phyloP scores from a whole-genome alignment of 805 yeast genomes.

The Wickerhamiella shivajii region DNA sequence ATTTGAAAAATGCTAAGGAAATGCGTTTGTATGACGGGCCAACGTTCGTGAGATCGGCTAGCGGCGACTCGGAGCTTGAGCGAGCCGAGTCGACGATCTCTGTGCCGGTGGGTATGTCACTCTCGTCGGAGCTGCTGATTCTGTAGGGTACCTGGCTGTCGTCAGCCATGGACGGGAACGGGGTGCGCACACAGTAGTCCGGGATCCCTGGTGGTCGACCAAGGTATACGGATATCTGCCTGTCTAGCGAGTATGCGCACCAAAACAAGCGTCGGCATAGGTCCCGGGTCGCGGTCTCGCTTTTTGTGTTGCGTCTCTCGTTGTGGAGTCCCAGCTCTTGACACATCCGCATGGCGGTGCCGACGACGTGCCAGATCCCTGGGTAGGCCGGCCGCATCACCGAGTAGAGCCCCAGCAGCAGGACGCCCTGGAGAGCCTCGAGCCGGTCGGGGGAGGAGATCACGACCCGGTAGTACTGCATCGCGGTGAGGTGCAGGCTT shows the following conservation, averaged over 20 bases:
- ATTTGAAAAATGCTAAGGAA: conserved; percentile 48
- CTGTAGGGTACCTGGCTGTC: conserved; percentile 34
- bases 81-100: conserved; percentile 4
- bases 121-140: conserved; percentile 27
- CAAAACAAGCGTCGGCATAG: conserved; percentile 66
- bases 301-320: conserved; percentile 29
- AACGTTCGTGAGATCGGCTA: conserved; percentile 3
- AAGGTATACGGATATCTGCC: conserved; percentile 73
- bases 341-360: conserved; percentile 63
- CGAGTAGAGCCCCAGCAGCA: conserved; percentile 55
- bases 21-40: conserved; percentile 54
- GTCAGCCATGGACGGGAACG: conserved; percentile 60
- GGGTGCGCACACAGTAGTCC: conserved; percentile 58
- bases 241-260: conserved; percentile 76
- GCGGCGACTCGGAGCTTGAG: background rate
- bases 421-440: conserved; percentile 58
- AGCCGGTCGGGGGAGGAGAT: conserved; percentile 39
- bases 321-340: conserved; percentile 77
- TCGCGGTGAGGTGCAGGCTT: conserved; percentile 48
- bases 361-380: conserved; percentile 85
- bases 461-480: conserved; percentile 30
- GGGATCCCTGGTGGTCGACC: conserved; percentile 86
- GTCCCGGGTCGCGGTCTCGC: conserved; percentile 29
- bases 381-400: conserved; percentile 82
- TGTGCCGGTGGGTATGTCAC: conserved; percentile 16